Base-by-base conservation (phyloP, 768 basidiomycete genomes). In the Leccinum uliginosum region DNA sequence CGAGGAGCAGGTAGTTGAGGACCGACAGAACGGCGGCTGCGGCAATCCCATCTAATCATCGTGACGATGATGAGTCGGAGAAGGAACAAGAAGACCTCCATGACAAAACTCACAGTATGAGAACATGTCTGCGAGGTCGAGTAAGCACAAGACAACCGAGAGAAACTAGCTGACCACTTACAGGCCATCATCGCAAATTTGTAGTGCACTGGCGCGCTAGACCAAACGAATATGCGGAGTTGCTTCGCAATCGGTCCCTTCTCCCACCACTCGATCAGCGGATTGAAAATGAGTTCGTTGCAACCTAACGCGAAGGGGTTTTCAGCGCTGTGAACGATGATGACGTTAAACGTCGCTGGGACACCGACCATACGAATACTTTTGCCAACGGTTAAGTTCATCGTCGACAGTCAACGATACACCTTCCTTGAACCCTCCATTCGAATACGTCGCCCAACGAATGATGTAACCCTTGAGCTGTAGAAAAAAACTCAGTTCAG, bases 301-400 rank as follows among this genome's bases (percentile, higher is more conserved):
- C 67, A 68, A 4, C 67, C 67, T 69, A 11, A 34, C 12, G 7
- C 21, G 3, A 8, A 10, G 11, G n/a, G 2, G 11, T 19, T 40
- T n/a, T 60, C 7, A 85, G 66, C 81, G 4, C 56, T 27, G 57
- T 1, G 54, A 40, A 19, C 19, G 40, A 43, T 19, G 2, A 30
- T 4, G 9, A 4, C 3, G 3, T 1, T n/a, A 0, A 26, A n/a
- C n/a, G n/a, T n/a, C 17, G 63, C 1, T 62, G 74, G 46, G 77
- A 30, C 75, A 60, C 62, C 67, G 3, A 65, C 86, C 88, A 71
- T 89, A 90, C 0, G 87, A 76, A 60, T 91, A 91, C 69, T 94
- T 96, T 65, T 94, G 91, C 93, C 93, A 97, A 3, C 93, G 73
- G 64, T 94, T 94, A 9, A 97, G 74, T 70, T 97, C 93, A 62